Conservation (phyloP, 2,329 filamentous ascomycete species). For the Cercospora beticola region DNA sequence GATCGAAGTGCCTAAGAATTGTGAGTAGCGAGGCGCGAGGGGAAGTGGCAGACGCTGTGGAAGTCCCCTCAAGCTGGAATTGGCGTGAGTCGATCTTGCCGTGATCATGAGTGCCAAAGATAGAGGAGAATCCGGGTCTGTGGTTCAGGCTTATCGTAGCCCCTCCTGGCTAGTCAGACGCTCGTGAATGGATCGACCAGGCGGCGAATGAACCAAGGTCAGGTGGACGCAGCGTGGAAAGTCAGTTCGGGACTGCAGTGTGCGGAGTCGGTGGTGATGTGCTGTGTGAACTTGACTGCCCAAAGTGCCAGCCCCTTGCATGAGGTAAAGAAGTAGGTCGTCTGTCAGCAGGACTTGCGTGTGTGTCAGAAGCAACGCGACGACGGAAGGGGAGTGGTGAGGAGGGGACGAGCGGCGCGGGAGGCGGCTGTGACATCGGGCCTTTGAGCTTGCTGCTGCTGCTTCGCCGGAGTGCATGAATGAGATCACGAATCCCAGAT, state of each 20-base stretch:
- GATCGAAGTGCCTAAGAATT: not conserved
- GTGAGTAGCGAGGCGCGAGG: not conserved
- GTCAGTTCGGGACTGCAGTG: not conserved
- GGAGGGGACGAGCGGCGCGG: not conserved
- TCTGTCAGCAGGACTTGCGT: not conserved
- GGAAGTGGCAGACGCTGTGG: not conserved
- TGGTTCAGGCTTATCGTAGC: conserved; percentile 6
- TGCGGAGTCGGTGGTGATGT: not conserved
- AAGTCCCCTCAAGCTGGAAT: not conserved
- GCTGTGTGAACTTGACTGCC: not conserved
- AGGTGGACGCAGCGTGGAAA: not conserved
- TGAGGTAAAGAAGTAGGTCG: not conserved
- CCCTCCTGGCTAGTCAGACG: conserved; percentile 6
- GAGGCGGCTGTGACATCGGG: conserved; percentile 3
- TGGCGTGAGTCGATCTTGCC: conserved; percentile 2
- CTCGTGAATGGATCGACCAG: not conserved
- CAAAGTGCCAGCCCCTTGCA: not conserved
- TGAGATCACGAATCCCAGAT: conserved; percentile 1
- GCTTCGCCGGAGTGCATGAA: conserved; percentile 3
- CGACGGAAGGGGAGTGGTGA: not conserved
- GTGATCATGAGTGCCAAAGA: not conserved
- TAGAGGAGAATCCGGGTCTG: not conserved
- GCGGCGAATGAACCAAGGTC: not conserved
- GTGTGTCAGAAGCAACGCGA: not conserved
- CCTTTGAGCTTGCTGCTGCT: conserved; percentile 2